Base-by-base conservation (phyloP, 1,284 basidiomycete genomes). In the Schizopora paradoxa region DNA sequence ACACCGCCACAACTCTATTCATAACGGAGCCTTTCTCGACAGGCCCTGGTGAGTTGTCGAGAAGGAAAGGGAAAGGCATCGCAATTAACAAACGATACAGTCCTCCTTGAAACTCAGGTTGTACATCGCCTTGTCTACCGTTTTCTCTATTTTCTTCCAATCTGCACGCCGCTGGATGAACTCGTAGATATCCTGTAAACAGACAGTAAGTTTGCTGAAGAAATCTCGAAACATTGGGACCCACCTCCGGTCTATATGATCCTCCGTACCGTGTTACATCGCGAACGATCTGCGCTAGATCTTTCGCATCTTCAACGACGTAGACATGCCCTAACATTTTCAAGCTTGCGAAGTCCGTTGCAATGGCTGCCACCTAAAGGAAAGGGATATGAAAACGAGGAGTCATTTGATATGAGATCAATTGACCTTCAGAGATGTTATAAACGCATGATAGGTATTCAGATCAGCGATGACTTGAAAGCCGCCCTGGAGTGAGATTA, bases 281-380 rank as follows among this genome's bases (percentile, higher is more conserved):
- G 52, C 91, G 72, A 16, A 97, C 91, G 57, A 98, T 94, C 66
- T 91, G 86, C 23, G 92, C 93, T 3, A 99, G 72, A 60, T 98
- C 93, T 57, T 92, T 94, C 0, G 91, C 91, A 52, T 94, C 91
- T 54, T 86, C 83, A 5, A 90, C 86, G 40, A 97, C 91, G 62
- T 86, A 99, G 6, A 98, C 88, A 58, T 96, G 92, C 0, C 93
- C 94, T 5, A 98, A 72, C 89, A 97, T 94, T 65, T 96, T 97
- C 46, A 99, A 74, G 56, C 93, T 86, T 11, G 91, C 84, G 57
- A 98, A 98, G 54, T 96, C 91, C 0, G 82, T 73, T 0, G 83
- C 82, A 16, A 98, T 83, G 19, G 70, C 66, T 16, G 79, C 69
- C 2, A 82, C 70, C 76, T 79, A 47, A 19, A 19, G 32, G 28